A percentile compares a stretch with the other conserved stretches of the same genome.
Conservation (phyloP, 176 grass and related monocot species). For the Bolboschoenus planiculmis region DNA sequence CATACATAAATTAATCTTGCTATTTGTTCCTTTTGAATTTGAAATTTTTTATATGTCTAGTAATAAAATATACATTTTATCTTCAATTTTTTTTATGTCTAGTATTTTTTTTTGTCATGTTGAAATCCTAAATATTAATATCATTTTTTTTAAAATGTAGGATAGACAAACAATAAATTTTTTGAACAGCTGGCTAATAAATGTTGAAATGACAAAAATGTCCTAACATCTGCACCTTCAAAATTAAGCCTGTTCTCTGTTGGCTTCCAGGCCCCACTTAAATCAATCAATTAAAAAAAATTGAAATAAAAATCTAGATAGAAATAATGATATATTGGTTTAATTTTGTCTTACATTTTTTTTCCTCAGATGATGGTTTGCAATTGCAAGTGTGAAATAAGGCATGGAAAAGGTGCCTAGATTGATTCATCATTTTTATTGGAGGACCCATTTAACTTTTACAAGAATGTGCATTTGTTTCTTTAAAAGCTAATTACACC, state of each 20-base stretch:
- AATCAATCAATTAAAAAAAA: neutral
- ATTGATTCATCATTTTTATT: neutral
- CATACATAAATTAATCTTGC: no score
- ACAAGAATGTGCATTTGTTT: neutral
- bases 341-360: neutral
- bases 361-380: neutral
- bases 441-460: constrained; percentile 2
- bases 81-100: no score
- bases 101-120: no score
- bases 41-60: no score
- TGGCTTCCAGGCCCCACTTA: neutral
- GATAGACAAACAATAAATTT: neutral
- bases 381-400: constrained; percentile 1
- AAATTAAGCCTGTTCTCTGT: neutral
- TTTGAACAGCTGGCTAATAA: neutral
- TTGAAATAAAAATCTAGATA: neutral
- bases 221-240: neutral
- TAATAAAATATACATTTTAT: no score
- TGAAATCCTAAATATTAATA: no score
- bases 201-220: neutral
- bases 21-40: no score
- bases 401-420: neutral
- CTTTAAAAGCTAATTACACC: neutral
- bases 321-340: neutral
- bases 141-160: neutral